Conservation (phyloP, 2,329 filamentous ascomycete species). For the Didymella lethalis region DNA sequence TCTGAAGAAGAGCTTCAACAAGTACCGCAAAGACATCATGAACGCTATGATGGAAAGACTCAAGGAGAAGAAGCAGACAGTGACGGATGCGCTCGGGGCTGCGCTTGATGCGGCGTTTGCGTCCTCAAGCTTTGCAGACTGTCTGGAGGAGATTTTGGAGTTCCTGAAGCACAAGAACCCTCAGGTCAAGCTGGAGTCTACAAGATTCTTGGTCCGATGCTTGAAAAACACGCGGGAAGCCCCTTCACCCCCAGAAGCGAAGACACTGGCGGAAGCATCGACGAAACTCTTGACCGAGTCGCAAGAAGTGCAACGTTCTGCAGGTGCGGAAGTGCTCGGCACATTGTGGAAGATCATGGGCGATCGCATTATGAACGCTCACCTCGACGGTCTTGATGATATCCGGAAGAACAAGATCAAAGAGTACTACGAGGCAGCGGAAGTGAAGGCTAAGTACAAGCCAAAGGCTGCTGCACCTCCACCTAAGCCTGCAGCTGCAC, state of each 20-base stretch:
- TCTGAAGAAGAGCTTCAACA: constrained; percentile 77
- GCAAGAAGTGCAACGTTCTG: constrained; percentile 82
- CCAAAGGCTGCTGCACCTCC: constrained; percentile 78
- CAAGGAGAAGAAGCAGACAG: constrained; percentile 94
- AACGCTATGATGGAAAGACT: constrained; percentile 91
- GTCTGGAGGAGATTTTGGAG: constrained; percentile 86
- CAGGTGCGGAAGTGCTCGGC: constrained; percentile 89
- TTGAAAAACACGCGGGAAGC: constrained; percentile 83
- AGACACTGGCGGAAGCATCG: constrained; percentile 82
- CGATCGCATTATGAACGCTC: constrained; percentile 91
- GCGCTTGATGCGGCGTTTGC: constrained; percentile 78
- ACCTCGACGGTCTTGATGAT: constrained; percentile 90
- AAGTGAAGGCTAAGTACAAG: constrained; percentile 90
- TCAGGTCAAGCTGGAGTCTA: constrained; percentile 93
- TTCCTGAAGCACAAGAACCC: constrained; percentile 95
- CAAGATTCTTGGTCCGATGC: constrained; percentile 90
- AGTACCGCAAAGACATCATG: constrained; percentile 82
- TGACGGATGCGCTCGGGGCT: constrained; percentile 85
- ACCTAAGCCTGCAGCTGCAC: constrained; percentile 61
- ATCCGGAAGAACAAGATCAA: constrained; percentile 96
- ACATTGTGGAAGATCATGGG: constrained; percentile 99
- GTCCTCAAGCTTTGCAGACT: constrained; percentile 78
- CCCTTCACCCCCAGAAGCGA: constrained; percentile 83
- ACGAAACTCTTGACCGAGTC: constrained; percentile 93
- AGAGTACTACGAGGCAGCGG: constrained; percentile 82